Percentiles rank a stretch among this genome's conserved stretches.
Conservation (phyloP, 1,139 yeast species). For the Sugiyamaella pinicola region DNA sequence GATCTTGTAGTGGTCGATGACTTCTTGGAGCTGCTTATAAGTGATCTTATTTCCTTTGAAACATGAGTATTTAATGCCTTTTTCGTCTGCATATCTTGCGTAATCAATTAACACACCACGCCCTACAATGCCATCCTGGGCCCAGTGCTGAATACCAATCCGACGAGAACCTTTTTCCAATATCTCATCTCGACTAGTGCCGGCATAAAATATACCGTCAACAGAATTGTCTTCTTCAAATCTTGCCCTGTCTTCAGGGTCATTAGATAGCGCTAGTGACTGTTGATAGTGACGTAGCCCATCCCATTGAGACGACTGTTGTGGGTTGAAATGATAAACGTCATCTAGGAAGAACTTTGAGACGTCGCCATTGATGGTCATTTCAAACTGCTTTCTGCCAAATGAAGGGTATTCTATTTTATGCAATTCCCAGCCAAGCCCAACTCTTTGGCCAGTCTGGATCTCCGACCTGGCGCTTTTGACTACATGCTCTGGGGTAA, state of each 20-base stretch:
- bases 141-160: conserved; percentile 40
- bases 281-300: conserved; percentile 40
- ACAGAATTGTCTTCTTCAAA: conserved; percentile 19
- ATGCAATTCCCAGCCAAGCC: conserved; percentile 31
- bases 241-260: conserved; percentile 14
- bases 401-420: conserved; percentile 30
- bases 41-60: conserved; percentile 34
- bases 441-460: conserved; percentile 30
- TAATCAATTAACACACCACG: conserved; percentile 42
- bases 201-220: conserved; percentile 34
- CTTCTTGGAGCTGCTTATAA: conserved; percentile 30
- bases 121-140: conserved; percentile 39
- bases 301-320: conserved; percentile 43
- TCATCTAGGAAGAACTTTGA: conserved; percentile 34
- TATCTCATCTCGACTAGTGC: conserved; percentile 35
- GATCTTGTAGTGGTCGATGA: conserved; percentile 33
- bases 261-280: conserved; percentile 20
- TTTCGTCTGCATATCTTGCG: conserved; percentile 36
- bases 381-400: conserved; percentile 23
- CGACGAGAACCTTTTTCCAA: conserved; percentile 28
- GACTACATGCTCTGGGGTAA: conserved; percentile 32
- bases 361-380: conserved; percentile 15
- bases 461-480: conserved; percentile 29
- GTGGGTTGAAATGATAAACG: conserved; percentile 38
- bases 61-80: conserved; percentile 34